Evolutionary conservation across 1,139 yeast genomes (phyloP).

Genomic region (Suhomyces terraborum): DNA sequence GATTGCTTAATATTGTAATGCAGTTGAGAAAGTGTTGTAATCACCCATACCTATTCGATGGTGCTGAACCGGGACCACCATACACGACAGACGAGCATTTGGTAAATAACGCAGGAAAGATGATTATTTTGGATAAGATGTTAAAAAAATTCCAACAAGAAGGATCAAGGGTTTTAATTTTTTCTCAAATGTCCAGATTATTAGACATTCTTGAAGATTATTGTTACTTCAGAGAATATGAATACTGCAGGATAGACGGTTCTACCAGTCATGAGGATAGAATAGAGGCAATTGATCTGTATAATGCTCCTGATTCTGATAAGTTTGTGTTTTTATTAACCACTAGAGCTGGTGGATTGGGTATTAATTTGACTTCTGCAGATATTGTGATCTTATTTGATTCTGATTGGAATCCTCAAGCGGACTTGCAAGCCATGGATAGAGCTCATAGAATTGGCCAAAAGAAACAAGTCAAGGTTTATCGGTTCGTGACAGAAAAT

Average conservation of each 20-base stretch:
- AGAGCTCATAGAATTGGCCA: conserved; percentile 88
- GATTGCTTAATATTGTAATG: conserved; percentile 78
- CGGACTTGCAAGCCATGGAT: conserved; percentile 87
- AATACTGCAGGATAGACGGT: conserved; percentile 80
- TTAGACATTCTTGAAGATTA: conserved; percentile 80
- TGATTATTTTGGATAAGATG: conserved; percentile 69
- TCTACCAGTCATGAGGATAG: conserved; percentile 79
- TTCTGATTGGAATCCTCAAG: conserved; percentile 88
- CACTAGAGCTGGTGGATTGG: conserved; percentile 84
- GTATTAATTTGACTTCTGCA: conserved; percentile 76
- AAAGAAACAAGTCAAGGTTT: conserved; percentile 77
- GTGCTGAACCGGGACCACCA: conserved; percentile 89
- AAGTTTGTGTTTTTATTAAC: conserved; percentile 73
- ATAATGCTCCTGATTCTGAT: conserved; percentile 66
- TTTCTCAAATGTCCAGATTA: conserved; percentile 82
- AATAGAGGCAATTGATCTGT: conserved; percentile 73
- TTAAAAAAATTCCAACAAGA: conserved; percentile 61
- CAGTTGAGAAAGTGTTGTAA: conserved; percentile 82
- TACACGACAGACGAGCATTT: conserved; percentile 81
- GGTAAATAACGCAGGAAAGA: conserved; percentile 69
- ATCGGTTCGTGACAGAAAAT: conserved; percentile 73
- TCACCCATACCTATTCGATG: conserved; percentile 81
- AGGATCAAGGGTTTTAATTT: conserved; percentile 75
- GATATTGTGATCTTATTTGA: conserved; percentile 74
- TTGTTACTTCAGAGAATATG: conserved; percentile 64